phyloP scores from a whole-genome alignment of 495 filamentous ascomycete species.

The Penicillium crystallinum region DNA sequence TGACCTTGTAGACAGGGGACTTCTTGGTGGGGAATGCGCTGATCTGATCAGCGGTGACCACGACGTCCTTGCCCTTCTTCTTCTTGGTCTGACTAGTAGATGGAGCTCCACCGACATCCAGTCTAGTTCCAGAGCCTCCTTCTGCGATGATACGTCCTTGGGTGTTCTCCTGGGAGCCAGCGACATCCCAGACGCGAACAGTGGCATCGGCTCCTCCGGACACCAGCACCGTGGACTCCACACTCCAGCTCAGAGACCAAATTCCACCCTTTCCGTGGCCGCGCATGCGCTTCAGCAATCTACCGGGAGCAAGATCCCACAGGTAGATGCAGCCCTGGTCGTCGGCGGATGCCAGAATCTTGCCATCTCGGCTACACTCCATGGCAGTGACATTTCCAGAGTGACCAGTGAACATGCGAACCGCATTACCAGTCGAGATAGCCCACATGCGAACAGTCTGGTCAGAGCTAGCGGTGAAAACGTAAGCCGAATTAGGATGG shows the following conservation, averaged over 20 bases:
- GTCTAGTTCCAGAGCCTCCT: slow-evolving; percentile 47
- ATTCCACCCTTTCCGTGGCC: slow-evolving; percentile 93
- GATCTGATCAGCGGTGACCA: slow-evolving; percentile 89
- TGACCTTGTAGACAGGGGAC: slow-evolving; percentile 87
- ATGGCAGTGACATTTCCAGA: slow-evolving; percentile 76
- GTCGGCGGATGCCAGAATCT: slow-evolving; percentile 82
- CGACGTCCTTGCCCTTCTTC: slow-evolving; percentile 84
- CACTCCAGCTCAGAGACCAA: slow-evolving; percentile 85
- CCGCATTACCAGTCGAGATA: slow-evolving; percentile 74
- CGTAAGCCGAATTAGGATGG: slow-evolving; percentile 87
- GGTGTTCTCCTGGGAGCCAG: slow-evolving; percentile 52
- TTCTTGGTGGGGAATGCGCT: slow-evolving; percentile 92
- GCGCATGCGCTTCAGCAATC: slow-evolving; percentile 81
- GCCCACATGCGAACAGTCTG: slow-evolving; percentile 96
- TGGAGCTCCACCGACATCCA: slow-evolving; percentile 39
- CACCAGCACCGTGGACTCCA: slow-evolving; percentile 80
- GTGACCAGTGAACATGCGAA: slow-evolving; percentile 90
- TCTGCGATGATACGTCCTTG: slow-evolving; percentile 58
- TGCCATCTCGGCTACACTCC: slow-evolving; percentile 80
- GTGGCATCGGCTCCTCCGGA: slow-evolving; percentile 91
- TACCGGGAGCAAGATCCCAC: slow-evolving; percentile 84
- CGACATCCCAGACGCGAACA: slow-evolving; percentile 89
- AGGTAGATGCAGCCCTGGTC: slow-evolving; percentile 79
- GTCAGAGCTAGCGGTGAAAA: slow-evolving; percentile 87
- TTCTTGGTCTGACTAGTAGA: slow-evolving; percentile 41